Conservation (phyloP, 176 grass and related monocot genomes). For the Oryza glaberrima region DNA sequence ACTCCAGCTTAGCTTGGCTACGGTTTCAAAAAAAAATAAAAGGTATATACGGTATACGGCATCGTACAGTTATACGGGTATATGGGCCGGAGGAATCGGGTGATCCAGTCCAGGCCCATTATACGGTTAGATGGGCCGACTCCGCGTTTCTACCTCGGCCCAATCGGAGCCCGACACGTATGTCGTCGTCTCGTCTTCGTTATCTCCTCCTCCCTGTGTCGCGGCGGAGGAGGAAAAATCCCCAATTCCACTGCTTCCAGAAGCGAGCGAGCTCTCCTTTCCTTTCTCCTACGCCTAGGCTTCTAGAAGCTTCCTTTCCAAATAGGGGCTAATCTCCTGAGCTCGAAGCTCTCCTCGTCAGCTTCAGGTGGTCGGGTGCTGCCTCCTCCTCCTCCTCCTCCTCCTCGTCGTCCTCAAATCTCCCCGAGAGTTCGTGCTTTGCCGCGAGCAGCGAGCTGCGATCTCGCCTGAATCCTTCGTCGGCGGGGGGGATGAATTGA, state of each 20-base stretch:
- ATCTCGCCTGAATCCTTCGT: slow-evolving; percentile 10
- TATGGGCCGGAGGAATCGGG: not conserved
- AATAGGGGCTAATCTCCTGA: not conserved
- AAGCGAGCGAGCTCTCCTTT: slow-evolving; percentile 9
- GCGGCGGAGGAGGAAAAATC: not conserved
- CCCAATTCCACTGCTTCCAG: slow-evolving; percentile 31
- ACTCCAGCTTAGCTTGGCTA: too few relatives aligned
- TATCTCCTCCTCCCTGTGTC: not conserved
- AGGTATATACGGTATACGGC: not conserved
- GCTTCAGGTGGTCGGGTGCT: slow-evolving; percentile 4
- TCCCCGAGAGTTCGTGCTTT: not conserved
- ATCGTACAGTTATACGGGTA: not conserved
- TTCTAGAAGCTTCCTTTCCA: slow-evolving; percentile 54
- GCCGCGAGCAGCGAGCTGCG: not conserved
- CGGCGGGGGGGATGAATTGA: not conserved
- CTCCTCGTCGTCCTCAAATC: too few relatives aligned
- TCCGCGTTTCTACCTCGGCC: not conserved
- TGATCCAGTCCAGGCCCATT: not conserved
- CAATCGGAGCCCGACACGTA: not conserved
- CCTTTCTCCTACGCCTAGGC: not conserved
- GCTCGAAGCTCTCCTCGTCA: not conserved
- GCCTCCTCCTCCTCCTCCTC: not conserved
- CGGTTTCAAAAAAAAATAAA: not conserved
- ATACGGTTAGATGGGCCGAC: not conserved
- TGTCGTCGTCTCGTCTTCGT: not conserved